A percentile compares a stretch with the other conserved stretches of the same genome.
Conservation (phyloP, 1,284 basidiomycete species). For the Hortiboletus rubellus region DNA sequence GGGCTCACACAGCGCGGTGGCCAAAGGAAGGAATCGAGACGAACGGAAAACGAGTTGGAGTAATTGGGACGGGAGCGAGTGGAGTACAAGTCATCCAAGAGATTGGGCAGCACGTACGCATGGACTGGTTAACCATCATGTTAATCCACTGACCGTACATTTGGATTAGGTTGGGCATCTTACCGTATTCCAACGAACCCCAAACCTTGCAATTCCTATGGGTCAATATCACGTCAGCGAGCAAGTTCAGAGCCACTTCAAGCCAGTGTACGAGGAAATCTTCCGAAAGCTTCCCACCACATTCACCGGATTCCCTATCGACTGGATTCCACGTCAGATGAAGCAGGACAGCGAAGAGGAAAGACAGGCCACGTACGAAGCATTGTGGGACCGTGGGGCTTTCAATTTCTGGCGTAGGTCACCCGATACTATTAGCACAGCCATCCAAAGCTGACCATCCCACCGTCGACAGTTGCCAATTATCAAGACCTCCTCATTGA, state of each 20-base stretch:
- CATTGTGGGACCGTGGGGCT: constrained; percentile 12
- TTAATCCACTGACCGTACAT: background rate
- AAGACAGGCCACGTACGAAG: constrained; percentile 7
- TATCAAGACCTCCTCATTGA: constrained; percentile 13
- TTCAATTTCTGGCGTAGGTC: constrained; percentile 18
- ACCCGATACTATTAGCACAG: no score
- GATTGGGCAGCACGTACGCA: constrained; percentile 14
- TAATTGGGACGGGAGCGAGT: constrained; percentile 24
- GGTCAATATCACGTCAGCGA: constrained; percentile 11
- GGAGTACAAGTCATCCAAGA: constrained; percentile 20
- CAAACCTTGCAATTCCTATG: constrained; percentile 17
- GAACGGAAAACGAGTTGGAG: constrained; percentile 14
- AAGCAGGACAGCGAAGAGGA: constrained; percentile 14
- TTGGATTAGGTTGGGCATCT: constrained; percentile 9
- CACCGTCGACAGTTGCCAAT: constrained; percentile 8
- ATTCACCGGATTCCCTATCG: background rate
- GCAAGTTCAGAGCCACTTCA: constrained; percentile 15
- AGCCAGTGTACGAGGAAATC: constrained; percentile 6
- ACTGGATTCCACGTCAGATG: constrained; percentile 12
- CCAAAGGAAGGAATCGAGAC: constrained; percentile 20
- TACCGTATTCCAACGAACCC: constrained; percentile 23
- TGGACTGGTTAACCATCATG: background rate
- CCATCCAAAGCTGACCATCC: background rate
- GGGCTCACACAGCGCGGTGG: constrained; percentile 17
- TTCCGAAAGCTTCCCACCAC: constrained; percentile 9